Conservation (phyloP, 371 early-diverging fungal genomes). For the Actinomortierella wolfii region DNA sequence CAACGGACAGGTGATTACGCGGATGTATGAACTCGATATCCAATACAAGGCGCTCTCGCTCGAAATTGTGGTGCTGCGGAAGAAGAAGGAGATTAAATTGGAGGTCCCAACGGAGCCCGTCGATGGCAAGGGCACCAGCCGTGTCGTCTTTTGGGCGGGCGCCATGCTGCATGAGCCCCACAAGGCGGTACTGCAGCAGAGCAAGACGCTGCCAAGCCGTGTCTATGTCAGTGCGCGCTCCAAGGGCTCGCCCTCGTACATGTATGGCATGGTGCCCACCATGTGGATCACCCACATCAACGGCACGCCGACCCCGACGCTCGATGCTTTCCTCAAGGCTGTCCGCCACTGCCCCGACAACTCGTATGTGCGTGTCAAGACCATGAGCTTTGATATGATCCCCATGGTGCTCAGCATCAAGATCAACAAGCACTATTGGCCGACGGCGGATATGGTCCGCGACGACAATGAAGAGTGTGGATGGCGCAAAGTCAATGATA, state of each 20-base stretch:
- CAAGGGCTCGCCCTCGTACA: conserved; percentile 81
- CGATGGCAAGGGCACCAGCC: conserved; percentile 68
- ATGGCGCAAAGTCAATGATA: conserved; percentile 50
- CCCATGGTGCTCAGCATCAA: conserved; percentile 82
- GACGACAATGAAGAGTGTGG: conserved; percentile 62
- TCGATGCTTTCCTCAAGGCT: conserved; percentile 66
- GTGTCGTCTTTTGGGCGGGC: conserved; percentile 79
- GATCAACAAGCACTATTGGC: conserved; percentile 83
- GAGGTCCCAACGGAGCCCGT: conserved; percentile 64
- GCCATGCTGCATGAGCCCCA: conserved; percentile 81
- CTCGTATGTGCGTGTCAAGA: conserved; percentile 83
- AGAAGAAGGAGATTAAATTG: conserved; percentile 69
- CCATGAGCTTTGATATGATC: conserved; percentile 80
- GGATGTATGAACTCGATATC: conserved; percentile 73
- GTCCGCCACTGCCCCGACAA: conserved; percentile 70
- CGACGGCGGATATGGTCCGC: conserved; percentile 57
- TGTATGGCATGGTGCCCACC: conserved; percentile 83
- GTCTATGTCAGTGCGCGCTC: conserved; percentile 77
- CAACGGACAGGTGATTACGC: conserved; percentile 70
- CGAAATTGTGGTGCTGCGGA: conserved; percentile 67
- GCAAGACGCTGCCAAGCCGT: conserved; percentile 69
- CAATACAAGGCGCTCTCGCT: conserved; percentile 60
- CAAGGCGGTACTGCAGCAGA: conserved; percentile 81
- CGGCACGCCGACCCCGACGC: conserved; percentile 58
- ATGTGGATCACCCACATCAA: conserved; percentile 83